Evolutionary conservation across 129 eudicot species (phyloP), one percentile per base, ranked within the genome.

Genomic region (Gnaphalium uliginosum): DNA sequence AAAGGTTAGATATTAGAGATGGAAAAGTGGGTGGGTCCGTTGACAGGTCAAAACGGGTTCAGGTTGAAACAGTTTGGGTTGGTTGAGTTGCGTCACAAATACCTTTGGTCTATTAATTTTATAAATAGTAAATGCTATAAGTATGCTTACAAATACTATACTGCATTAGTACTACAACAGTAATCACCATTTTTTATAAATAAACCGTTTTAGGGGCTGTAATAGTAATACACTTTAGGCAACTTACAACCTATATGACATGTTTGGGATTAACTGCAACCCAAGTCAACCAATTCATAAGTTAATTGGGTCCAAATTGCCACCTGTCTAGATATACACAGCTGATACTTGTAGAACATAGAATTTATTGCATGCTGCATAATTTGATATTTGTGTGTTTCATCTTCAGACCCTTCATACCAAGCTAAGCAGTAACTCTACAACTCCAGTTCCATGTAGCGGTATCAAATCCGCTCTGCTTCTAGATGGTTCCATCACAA

Each of bases 401-500:
- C 56, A 46, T 59, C 2, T 18, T 78, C 90, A 95, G 99, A 81
- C 81, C 22, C 96, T 91, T 27, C 86, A 87, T 78, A 73, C 94
- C 62, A 95, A 89, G 83, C 64, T 95, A 72, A 87, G 83, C 75
- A 73, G 61, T 24, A 58, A 63, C 71, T 60, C 79, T 54, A 80
- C 73, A n/a, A 66, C 69, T 32, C 79, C 66, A 15, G 83, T 37
- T 30, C 81, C 83, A 63, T 66, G 70, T 54, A 72, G 74, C 53
- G 8, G 72, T 8, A 78, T 89, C 61, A 87, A 89, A 66, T 85
- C 86, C 78, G 93, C 88, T 68, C 79, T 84, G 61, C 88, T 95
- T 66, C 83, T 84, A 35, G 90, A 95, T 13, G 99, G 99, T 60
- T 89, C 96, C 11, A 87, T 95, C 71, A 87, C 92, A 60, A 80